Evolutionary conservation across 2,329 filamentous ascomycete genomes (phyloP).

Genomic region (Aspergillus persii): DNA sequence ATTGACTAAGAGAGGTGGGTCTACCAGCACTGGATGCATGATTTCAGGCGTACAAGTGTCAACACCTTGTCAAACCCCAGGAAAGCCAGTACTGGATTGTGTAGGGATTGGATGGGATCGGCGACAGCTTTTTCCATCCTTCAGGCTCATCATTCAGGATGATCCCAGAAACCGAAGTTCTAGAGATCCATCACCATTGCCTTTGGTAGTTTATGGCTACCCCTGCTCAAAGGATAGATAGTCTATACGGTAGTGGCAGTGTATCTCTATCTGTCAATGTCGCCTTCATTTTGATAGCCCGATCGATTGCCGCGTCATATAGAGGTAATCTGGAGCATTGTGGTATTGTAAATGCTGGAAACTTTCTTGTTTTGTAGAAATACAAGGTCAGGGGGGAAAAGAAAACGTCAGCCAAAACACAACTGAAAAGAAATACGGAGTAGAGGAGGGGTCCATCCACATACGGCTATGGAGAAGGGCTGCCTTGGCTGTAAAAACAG

Average conservation of each 20-base stretch:
- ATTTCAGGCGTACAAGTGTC: neutral
- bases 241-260: neutral
- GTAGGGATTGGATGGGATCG: neutral
- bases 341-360: neutral
- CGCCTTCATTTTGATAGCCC: neutral
- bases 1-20: neutral
- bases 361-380: neutral
- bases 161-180: too few species aligned
- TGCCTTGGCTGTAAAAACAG: constrained; percentile 6
- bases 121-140: neutral
- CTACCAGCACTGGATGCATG: neutral
- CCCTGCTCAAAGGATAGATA: neutral
- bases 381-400: neutral
- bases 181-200: neutral
- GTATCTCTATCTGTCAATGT: neutral
- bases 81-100: neutral
- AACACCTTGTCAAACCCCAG: neutral
- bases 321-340: neutral
- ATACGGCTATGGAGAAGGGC: constrained; percentile 12
- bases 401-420: neutral
- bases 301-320: neutral
- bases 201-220: constrained; percentile 6
- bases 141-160: neutral
- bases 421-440: neutral
- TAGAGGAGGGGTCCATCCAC: constrained; percentile 1